phyloP scores from a whole-genome alignment of 495 filamentous ascomycete genomes.

The Tetracladium marchalianum region DNA sequence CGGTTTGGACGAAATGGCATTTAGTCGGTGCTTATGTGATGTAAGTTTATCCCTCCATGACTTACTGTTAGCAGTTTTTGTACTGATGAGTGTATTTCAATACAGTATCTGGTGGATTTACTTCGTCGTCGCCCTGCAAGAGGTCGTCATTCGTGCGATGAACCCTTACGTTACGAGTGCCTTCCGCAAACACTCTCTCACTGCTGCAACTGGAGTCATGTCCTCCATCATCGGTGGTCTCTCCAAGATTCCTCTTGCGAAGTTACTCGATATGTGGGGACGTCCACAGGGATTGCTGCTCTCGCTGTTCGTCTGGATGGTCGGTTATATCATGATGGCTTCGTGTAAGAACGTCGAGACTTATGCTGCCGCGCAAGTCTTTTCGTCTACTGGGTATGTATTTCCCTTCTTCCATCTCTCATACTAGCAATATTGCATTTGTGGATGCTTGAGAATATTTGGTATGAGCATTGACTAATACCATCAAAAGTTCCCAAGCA shows the following conservation, averaged over 20 bases:
- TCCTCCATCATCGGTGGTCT: constrained; percentile 40
- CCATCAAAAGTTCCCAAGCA: constrained; percentile 21
- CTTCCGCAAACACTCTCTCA: constrained; percentile 25
- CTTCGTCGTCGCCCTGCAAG: constrained; percentile 30
- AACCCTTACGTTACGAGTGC: constrained; percentile 20
- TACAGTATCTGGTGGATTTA: constrained; percentile 31
- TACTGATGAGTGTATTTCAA: background rate
- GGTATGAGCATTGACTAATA: constrained; percentile 2
- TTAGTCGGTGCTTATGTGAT: constrained; percentile 34
- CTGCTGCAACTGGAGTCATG: constrained; percentile 17
- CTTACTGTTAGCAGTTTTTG: background rate
- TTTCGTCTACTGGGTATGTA: constrained; percentile 27
- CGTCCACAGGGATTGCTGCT: constrained; percentile 19
- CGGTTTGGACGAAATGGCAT: constrained; percentile 35
- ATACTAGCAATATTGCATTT: no score
- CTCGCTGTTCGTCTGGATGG: constrained; percentile 4
- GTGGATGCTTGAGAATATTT: no score
- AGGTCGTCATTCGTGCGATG: constrained; percentile 25
- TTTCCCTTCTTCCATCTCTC: constrained; percentile 6
- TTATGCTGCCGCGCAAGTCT: constrained; percentile 28
- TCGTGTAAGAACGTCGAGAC: constrained; percentile 26
- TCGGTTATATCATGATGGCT: constrained; percentile 32
- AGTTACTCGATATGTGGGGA: constrained; percentile 44
- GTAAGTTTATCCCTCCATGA: constrained; percentile 19
- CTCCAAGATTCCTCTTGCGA: constrained; percentile 39